Base-by-base conservation (phyloP, 805 yeast genomes). In the Saccharomyces eubayanus region DNA sequence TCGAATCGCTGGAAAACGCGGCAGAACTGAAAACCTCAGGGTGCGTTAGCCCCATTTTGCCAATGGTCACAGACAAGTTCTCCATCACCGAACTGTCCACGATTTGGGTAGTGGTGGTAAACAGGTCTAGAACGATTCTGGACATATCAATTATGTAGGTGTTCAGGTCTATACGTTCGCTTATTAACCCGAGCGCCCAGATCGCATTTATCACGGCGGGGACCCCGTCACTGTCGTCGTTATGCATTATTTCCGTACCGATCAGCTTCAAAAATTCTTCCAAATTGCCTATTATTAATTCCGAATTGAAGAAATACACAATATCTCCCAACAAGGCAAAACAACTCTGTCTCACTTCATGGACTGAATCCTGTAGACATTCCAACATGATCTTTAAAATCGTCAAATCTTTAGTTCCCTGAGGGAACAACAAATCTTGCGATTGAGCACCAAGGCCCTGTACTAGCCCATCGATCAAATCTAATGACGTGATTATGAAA, bases 341-440 rank as follows among this genome's bases (percentile, higher is more conserved):
- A 0, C 92, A 89, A 55, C 89, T 82, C 71, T 94, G 99, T 58
- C 97, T 80, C n/a, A 94, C 97, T 68, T 94, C 98, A 57, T 83
- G 83, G 28, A 77, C 79, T 4, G 81, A 78, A 67, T 89, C 96
- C 58, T 84, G 85, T 58, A 89, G 77, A 65, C 95, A 85, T 48
- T 80, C 75, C 30, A 87, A 62, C 53, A 91, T 65, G 49, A 90
- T 72, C 40, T 79, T 82, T 73, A 88, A 77, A 53, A 91, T 64
- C 31, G 76, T 67, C 2, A 65, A 66, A 30, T 72, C 73, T 28
- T 57, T 58, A 0, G 64, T 55, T 29, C 65, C 57, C 31, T 62
- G 59, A 5, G 71, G 71, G 53, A 69, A 68, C 16, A 70, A 51
- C 16, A 70, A 64, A 46, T 80, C 85, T 9, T 76, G 80, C 30